Conservation (phyloP, 345 rosid genomes). For the Gossypium rotundifolium region DNA sequence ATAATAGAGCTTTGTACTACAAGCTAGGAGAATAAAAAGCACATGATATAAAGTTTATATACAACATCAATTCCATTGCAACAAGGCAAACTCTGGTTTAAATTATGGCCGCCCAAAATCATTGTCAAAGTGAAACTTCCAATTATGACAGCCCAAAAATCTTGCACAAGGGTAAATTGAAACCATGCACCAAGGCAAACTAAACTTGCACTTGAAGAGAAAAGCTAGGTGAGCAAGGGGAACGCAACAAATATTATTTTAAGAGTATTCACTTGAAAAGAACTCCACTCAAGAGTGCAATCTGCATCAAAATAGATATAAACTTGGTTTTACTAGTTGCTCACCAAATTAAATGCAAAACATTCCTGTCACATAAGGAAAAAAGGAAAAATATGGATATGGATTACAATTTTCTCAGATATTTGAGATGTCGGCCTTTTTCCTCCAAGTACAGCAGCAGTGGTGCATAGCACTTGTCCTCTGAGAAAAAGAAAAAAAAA, state of each 20-base stretch:
- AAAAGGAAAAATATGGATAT: neutral
- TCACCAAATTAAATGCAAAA: neutral
- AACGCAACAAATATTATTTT: too few relatives aligned
- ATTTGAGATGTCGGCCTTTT: conserved; percentile 94
- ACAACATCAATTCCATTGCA: too few relatives aligned
- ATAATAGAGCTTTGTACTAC: too few relatives aligned
- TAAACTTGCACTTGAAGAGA: too few relatives aligned
- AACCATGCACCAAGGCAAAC: too few relatives aligned
- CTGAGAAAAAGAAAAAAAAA: conserved; percentile 22
- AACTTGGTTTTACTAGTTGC: neutral
- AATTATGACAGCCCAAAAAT: too few relatives aligned
- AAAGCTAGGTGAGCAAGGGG: too few relatives aligned
- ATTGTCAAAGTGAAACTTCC: too few relatives aligned
- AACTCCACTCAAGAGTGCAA: conserved; percentile 80
- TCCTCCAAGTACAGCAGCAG: conserved; percentile 92
- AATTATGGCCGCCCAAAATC: too few relatives aligned
- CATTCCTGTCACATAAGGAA: neutral
- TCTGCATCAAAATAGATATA: conserved; percentile 34
- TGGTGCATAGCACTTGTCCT: conserved; percentile 84
- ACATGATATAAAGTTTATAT: too few relatives aligned
- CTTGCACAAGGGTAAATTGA: too few relatives aligned
- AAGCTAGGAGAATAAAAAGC: neutral
- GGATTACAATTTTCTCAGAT: conserved; percentile 70
- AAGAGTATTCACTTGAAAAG: conserved; percentile 34
- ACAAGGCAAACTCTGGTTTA: too few relatives aligned